Conservation (phyloP, 2,329 filamentous ascomycete genomes). For the Juglanconis juglandina region DNA sequence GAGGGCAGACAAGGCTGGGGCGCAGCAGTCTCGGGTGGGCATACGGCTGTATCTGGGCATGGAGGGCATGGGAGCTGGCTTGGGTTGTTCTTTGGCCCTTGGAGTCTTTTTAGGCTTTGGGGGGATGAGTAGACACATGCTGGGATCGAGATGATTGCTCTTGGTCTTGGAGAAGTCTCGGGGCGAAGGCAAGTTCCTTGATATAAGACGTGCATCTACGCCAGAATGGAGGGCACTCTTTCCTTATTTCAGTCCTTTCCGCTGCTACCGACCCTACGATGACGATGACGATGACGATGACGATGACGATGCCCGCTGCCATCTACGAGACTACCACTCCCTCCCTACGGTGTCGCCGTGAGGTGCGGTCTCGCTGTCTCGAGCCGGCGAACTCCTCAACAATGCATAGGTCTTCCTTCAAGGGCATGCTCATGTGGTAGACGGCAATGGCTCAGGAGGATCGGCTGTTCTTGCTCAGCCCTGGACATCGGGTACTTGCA, state of each 20-base stretch:
- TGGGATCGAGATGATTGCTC: not conserved
- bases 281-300: not conserved
- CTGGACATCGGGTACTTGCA: not conserved
- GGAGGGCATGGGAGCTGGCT: not conserved
- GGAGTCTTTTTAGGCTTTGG: not conserved
- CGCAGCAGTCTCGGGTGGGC: not conserved
- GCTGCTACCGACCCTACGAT: not conserved
- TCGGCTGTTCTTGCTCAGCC: not conserved
- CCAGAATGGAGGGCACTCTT: too few relatives aligned
- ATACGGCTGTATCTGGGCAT: not conserved
- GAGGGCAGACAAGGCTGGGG: not conserved
- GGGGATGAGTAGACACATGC: slow-evolving; percentile 5
- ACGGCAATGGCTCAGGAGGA: not conserved
- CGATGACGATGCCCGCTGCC: too few relatives aligned
- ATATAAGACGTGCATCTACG: too few relatives aligned
- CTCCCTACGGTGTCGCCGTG: not conserved
- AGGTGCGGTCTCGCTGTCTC: not conserved
- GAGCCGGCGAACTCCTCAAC: not conserved
- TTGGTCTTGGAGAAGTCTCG: not conserved
- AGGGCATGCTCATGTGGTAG: not conserved
- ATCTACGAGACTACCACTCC: too few relatives aligned
- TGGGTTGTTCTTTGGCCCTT: not conserved
- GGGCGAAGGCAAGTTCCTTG: not conserved
- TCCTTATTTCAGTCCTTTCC: not conserved
- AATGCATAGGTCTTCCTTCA: not conserved